phyloP scores from a whole-genome alignment of 2,329 filamentous ascomycete genomes.

The Neonectria ditissima region DNA sequence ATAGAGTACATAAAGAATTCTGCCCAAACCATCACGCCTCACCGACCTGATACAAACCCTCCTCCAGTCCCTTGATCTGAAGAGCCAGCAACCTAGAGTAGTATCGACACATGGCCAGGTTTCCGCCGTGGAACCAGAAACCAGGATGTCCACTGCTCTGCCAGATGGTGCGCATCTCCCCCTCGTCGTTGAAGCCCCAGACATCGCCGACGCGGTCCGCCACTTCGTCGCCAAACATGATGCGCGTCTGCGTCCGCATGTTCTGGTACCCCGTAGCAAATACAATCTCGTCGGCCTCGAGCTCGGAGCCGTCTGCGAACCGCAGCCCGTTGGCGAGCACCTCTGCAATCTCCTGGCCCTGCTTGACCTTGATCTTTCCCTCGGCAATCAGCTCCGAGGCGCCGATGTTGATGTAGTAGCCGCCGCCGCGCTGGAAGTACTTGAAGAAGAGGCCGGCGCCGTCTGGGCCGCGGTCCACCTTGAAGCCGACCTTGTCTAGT shows the following conservation, averaged over 20 bases:
- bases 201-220: conserved; percentile 69
- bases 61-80: conserved; percentile 62
- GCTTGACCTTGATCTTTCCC: conserved; percentile 72
- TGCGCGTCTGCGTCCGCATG: conserved; percentile 73
- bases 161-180: conserved; percentile 70
- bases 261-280: conserved; percentile 75
- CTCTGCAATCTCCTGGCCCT: conserved; percentile 65
- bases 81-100: conserved; percentile 67
- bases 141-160: conserved; percentile 70
- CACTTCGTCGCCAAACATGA: conserved; percentile 71
- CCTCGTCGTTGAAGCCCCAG: conserved; percentile 71
- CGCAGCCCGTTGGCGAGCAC: conserved; percentile 60
- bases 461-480: conserved; percentile 68
- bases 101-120: conserved; percentile 70
- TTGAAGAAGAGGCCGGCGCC: conserved; percentile 69
- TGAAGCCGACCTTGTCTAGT: conserved; percentile 70
- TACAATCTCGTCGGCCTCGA: conserved; percentile 73
- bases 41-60: conserved; percentile 50
- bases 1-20: neutral
- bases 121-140: conserved; percentile 76
- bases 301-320: conserved; percentile 65
- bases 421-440: conserved; percentile 74
- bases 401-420: conserved; percentile 79
- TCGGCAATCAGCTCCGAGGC: conserved; percentile 71
- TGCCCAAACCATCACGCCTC: conserved; percentile 35